phyloP scores from a whole-genome alignment of 495 filamentous ascomycete genomes.

The Aspergillus sclerotiicarbonarius region DNA sequence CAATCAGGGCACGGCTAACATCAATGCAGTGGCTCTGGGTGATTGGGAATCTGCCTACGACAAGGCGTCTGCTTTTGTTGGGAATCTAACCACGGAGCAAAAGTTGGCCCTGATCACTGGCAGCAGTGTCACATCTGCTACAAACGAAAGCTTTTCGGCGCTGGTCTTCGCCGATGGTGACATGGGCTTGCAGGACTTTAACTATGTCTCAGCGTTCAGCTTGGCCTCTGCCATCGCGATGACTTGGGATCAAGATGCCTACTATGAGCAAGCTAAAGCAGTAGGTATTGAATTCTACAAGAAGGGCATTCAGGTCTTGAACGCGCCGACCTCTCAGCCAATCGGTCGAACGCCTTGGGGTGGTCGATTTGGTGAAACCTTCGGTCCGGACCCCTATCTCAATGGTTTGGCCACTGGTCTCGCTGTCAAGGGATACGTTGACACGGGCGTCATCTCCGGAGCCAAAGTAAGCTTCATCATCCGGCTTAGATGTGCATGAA shows the following conservation, averaged over 20 bases:
- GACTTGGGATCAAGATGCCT: conserved; percentile 56
- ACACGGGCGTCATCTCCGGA: conserved; percentile 66
- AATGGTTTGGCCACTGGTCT: conserved; percentile 52
- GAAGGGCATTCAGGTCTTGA: conserved; percentile 51
- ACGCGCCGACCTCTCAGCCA: conserved; percentile 64
- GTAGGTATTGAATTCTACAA: conserved; percentile 51
- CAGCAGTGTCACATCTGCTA: conserved; percentile 48
- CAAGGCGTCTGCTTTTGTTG: conserved; percentile 71
- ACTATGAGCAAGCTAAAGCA: conserved; percentile 53
- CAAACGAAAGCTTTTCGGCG: conserved; percentile 15
- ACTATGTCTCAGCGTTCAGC: conserved; percentile 59
- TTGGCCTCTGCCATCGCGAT: conserved; percentile 56
- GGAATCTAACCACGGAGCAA: conserved; percentile 74
- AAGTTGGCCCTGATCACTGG: conserved; percentile 88
- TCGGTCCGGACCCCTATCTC: conserved; percentile 43
- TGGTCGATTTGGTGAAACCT: conserved; percentile 67
- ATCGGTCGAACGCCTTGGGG: conserved; percentile 66
- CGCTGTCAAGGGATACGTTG: conserved; percentile 61
- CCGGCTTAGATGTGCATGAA: conserved; percentile 21
- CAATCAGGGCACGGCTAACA: no score
- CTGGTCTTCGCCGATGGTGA: conserved; percentile 24
- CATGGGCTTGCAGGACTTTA: conserved; percentile 68
- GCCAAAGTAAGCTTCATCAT: conserved; percentile 48
- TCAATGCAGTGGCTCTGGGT: conserved; percentile 34
- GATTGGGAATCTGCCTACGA: conserved; percentile 73